Percentiles rank a stretch among this genome's conserved stretches.
These are phyloP conservation scores for Gaillardinia entomophila DNA, from an alignment of 805 yeast species.

Conservation along the genomic window DNA sequence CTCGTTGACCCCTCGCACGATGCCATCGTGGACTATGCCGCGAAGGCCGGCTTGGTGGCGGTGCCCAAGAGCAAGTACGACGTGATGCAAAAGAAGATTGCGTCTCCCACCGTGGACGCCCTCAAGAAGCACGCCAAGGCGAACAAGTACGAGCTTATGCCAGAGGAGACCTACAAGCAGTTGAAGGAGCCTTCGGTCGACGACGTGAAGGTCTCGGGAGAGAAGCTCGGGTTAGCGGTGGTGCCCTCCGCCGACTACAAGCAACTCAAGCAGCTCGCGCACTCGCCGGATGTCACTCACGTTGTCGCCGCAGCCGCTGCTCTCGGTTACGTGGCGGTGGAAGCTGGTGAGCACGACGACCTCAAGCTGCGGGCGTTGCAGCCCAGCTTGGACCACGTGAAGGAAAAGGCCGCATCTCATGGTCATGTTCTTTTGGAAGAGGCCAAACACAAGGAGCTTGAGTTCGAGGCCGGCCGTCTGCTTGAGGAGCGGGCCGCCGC, in stretches of 20 bases:
- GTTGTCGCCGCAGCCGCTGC: not conserved
- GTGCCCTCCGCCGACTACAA: slow-evolving; percentile 2
- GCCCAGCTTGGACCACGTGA: slow-evolving; percentile 8
- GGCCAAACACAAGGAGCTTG: slow-evolving; percentile 2
- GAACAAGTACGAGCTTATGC: slow-evolving; percentile 3
- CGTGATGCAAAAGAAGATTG: not conserved
- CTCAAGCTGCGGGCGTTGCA: slow-evolving; percentile 2
- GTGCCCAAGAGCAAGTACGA: slow-evolving; percentile 7
- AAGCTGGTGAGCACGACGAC: slow-evolving; percentile 5
- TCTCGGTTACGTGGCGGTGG: not conserved
- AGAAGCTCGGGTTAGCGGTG: slow-evolving; percentile 3
- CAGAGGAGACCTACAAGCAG: slow-evolving; percentile 1
- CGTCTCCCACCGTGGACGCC: not conserved
- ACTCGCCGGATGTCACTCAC: not conserved
- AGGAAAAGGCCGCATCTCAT: slow-evolving; percentile 3
- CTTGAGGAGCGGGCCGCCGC: slow-evolving; percentile 5
- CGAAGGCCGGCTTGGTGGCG: slow-evolving; percentile 8
- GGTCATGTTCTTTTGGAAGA: slow-evolving; percentile 4
- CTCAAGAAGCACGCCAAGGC: slow-evolving; percentile 1
- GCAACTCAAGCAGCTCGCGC: not conserved
- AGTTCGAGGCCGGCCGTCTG: slow-evolving; percentile 2
- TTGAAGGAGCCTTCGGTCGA: slow-evolving; percentile 1
- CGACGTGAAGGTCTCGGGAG: slow-evolving; percentile 2
- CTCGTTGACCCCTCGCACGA: slow-evolving; percentile 5
- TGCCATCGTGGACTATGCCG: slow-evolving; percentile 4